Conservation (phyloP, 768 basidiomycete species). For the Boletus bicolor region DNA sequence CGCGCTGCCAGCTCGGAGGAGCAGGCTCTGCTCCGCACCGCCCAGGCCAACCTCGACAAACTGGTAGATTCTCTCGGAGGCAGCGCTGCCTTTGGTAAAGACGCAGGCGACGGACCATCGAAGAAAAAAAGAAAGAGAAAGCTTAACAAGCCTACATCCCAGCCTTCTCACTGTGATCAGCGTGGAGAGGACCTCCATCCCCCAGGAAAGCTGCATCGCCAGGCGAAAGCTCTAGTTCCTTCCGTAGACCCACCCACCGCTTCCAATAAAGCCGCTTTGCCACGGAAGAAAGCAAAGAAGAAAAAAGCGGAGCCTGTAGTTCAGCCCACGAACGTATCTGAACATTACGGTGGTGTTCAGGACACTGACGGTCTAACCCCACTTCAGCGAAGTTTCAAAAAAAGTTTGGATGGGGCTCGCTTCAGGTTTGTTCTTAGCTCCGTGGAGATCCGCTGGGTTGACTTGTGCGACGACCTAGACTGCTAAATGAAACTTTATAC, state of each 20-base stretch:
- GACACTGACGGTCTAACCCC: constrained; percentile 48
- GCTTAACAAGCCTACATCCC: background rate
- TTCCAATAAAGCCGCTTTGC: background rate
- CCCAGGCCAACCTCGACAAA: constrained; percentile 58
- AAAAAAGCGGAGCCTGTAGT: constrained; percentile 19
- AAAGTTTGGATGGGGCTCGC: constrained; percentile 79
- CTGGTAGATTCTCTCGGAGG: constrained; percentile 48
- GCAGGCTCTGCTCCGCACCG: constrained; percentile 35
- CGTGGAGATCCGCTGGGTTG: background rate
- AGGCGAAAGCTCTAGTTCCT: constrained; percentile 10
- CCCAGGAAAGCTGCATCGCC: background rate
- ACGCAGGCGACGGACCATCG: constrained; percentile 16
- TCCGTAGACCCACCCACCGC: constrained; percentile 9
- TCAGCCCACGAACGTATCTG: constrained; percentile 21
- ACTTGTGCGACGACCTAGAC: constrained; percentile 40
- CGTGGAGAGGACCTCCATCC: background rate
- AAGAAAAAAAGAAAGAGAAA: constrained; percentile 23
- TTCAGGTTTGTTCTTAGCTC: constrained; percentile 55
- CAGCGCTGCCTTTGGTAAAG: constrained; percentile 34
- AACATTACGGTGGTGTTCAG: constrained; percentile 10
- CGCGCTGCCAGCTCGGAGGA: constrained; percentile 43
- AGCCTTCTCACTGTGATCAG: constrained; percentile 8
- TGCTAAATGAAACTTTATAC: constrained; percentile 92
- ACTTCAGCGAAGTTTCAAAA: constrained; percentile 75
- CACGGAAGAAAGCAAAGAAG: constrained; percentile 19